Base-by-base conservation (phyloP, 768 basidiomycete genomes). In the Tephrocybe rancida region DNA sequence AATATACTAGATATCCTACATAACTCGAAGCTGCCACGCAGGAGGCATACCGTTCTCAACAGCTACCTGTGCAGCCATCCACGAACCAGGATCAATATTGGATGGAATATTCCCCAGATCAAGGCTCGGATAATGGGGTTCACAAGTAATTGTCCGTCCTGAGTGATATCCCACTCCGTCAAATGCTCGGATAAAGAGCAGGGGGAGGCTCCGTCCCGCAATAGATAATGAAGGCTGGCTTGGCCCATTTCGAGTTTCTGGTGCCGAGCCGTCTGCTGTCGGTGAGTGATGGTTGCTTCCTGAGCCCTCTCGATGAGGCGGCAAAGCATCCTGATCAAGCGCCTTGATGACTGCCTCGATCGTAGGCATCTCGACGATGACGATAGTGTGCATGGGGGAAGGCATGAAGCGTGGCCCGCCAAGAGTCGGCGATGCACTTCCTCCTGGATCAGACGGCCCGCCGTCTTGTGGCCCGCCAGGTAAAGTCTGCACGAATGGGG, bases 121-220 rank as follows among this genome's bases (percentile, higher is more conserved):
- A 70, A 91, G 79, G 14, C 75, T 69, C 62, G 86, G 84, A 69
- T 90, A 89, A 16, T 89, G 81, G 63, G 89, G 89, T 66, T 93
- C 91, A 65, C 88, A 90, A 16, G 89, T 81, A 53, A 94, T 84
- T 38, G 87, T 89, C 57, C 90, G 82, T 32, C 91, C 91, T 19
- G 92, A 92, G 66, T 92, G 90, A 67, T 92, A 94, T 3, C 92
- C 92, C 26, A 93, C 85, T n/a, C 92, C 90, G 61, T 94, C 92
- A 37, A 75, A 81, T 14, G 87, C 76, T 27, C 92, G 84, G 52
- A 94, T 92, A 65, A 94, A 93, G 34, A 94, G 67, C 59, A 94
- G 64, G 0, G 92, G 92, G 4, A 94, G 74, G 58, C 79, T 89
- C 48, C 87, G 82, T 7, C 87, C 86, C 2, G 83, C 66, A 44